Evolutionary conservation across 495 filamentous ascomycete species (phyloP), one percentile per base, ranked within the genome.

Genomic region (Neurospora sp.): DNA sequence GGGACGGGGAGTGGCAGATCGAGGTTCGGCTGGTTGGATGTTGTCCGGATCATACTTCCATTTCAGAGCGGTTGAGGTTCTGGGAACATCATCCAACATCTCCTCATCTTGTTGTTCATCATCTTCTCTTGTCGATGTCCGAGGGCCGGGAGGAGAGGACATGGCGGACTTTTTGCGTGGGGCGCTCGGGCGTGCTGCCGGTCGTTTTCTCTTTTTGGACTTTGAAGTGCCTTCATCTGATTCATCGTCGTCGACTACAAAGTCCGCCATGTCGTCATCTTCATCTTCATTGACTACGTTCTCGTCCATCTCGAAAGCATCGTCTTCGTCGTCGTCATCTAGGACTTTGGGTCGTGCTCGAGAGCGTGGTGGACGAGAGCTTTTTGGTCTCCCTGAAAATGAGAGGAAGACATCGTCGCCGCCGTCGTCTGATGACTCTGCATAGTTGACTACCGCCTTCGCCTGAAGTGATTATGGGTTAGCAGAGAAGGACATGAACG

Each of bases 11-110:
- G 82, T 79, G 8, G 81, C 74, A 27, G 80, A 76, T 74, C 87
- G 85, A 18, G 88, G 87, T 72, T 90, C 86, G 68, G 73, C 77
- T 39, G 90, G 87, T 68, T 91, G 86, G 9, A 87, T 81, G 72
- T 88, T 91, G n/a, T 94, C 86, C 0, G 94, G 92, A 76, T 98
- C 92, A 77, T 91, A 96, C 27, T 87, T 88, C 95, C 94, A 96
- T 75, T 97, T 89, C 74, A 90, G 84, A 9, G 95, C 91, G 10
- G 93, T 95, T 0, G 95, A 94, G 35, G 87, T 80, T n/a, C 81
- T 76, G 0, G 83, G 83, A 16, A 82, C 81, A 6, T 89, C 82
- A 68, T 84, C 89, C 75, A 87, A 89, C 76, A 89, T 84, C 35
- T 82, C 74, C 1, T 83, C 78, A 14, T 76, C 77, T 7, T 72